These are phyloP conservation scores for Aspergillus ustus DNA, from an alignment of 2,329 filamentous ascomycete genomes.

Conservation along the genomic window DNA sequence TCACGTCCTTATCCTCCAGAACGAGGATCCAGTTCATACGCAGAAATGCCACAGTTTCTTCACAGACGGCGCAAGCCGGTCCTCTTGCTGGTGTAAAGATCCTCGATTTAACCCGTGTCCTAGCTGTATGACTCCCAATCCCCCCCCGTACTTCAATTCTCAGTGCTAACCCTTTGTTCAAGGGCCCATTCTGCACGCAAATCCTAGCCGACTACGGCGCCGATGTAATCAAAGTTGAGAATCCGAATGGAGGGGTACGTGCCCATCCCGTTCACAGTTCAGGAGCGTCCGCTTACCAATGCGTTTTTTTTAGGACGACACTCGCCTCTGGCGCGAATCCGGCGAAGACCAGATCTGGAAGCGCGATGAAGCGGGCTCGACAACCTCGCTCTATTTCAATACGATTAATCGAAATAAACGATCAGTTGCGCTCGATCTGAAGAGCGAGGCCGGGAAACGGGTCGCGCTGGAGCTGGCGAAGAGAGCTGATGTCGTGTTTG, in stretches of 20 bases:
- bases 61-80: neutral
- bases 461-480: slow-evolving; percentile 43
- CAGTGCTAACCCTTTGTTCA: too few relatives aligned
- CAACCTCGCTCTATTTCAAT: slow-evolving; percentile 49
- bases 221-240: slow-evolving; percentile 46
- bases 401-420: slow-evolving; percentile 53
- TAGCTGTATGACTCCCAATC: slow-evolving; percentile 27
- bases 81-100: slow-evolving; percentile 32
- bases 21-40: neutral
- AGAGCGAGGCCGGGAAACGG: slow-evolving; percentile 31
- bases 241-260: slow-evolving; percentile 34
- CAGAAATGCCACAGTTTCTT: neutral
- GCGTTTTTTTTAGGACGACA: slow-evolving; percentile 29
- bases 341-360: slow-evolving; percentile 36
- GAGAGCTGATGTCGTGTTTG: slow-evolving; percentile 43
- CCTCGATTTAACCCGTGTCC: slow-evolving; percentile 35
- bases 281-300: neutral
- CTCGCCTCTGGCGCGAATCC: slow-evolving; percentile 36
- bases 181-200: slow-evolving; percentile 48
- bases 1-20: neutral
- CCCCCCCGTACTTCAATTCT: neutral
- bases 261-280: neutral
- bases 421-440: slow-evolving; percentile 43
- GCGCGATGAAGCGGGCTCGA: slow-evolving; percentile 10
- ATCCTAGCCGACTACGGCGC: slow-evolving; percentile 54